phyloP scores from a whole-genome alignment of 768 basidiomycete genomes.

The Hortiboletus campestris region DNA sequence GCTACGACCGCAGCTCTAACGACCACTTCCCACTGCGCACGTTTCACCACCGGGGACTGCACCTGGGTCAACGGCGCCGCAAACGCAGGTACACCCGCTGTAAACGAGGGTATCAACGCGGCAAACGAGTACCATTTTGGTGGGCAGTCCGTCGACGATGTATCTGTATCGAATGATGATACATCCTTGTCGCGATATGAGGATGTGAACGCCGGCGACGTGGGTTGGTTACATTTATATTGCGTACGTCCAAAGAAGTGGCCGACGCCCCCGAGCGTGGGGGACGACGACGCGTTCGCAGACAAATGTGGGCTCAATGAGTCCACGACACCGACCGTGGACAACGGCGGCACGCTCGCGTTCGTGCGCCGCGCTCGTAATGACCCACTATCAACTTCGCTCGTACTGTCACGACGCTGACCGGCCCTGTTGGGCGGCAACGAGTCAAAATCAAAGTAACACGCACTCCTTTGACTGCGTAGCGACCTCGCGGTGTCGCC shows the following conservation, averaged over 20 bases:
- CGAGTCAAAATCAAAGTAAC: conserved; percentile 30
- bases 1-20: conserved; percentile 54
- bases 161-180: too few relatives aligned
- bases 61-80: conserved; percentile 66
- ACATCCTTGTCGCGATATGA: not conserved
- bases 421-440: conserved; percentile 10
- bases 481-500: conserved; percentile 7
- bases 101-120: conserved; percentile 30
- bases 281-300: not conserved
- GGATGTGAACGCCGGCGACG: not conserved
- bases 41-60: conserved; percentile 63
- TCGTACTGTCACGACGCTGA: not conserved
- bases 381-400: not conserved
- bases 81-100: conserved; percentile 62
- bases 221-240: conserved; percentile 30
- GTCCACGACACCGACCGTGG: not conserved
- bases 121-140: conserved; percentile 4
- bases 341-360: not conserved
- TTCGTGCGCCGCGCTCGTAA: too few relatives aligned
- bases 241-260: conserved; percentile 23
- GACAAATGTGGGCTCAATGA: not conserved
- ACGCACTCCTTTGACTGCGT: conserved; percentile 16
- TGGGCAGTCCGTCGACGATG: not conserved
- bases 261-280: conserved; percentile 1
- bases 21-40: conserved; percentile 88